A percentile compares a stretch with the other conserved stretches of the same genome.
phyloP scores from a whole-genome alignment of 805 yeast genomes.

The Zygoascus bituminiphila region DNA sequence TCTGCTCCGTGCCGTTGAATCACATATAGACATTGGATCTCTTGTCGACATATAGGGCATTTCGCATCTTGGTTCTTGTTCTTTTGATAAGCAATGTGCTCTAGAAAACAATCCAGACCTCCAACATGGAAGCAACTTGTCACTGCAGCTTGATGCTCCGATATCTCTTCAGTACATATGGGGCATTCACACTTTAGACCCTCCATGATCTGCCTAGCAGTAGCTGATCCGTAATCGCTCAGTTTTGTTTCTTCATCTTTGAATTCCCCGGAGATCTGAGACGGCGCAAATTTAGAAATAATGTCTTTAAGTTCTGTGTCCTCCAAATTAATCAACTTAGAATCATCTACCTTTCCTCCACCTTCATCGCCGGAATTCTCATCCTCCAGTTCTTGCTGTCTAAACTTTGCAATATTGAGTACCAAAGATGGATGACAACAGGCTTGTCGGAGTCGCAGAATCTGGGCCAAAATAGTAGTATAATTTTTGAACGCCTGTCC shows the following conservation, averaged over 20 bases:
- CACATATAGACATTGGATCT: constrained; percentile 45
- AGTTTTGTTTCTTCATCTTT: constrained; percentile 12
- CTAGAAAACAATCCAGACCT: constrained; percentile 64
- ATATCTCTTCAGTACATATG: constrained; percentile 66
- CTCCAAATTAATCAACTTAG: constrained; percentile 16
- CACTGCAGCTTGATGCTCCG: constrained; percentile 44
- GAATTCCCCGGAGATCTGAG: constrained; percentile 1
- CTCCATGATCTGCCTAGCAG: constrained; percentile 22
- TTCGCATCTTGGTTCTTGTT: constrained; percentile 37
- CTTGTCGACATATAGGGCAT: constrained; percentile 72
- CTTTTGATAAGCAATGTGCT: constrained; percentile 64
- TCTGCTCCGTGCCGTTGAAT: constrained; percentile 24
- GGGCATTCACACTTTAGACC: constrained; percentile 62
- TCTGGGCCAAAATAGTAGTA: constrained; percentile 73
- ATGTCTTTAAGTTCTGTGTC: constrained; percentile 20
- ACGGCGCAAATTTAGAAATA: constrained; percentile 13
- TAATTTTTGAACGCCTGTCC: constrained; percentile 69
- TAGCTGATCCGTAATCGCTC: constrained; percentile 19
- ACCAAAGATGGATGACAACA: constrained; percentile 79
- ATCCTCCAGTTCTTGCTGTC: constrained; percentile 10
- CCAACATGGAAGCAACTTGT: constrained; percentile 77
- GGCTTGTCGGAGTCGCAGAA: constrained; percentile 73
- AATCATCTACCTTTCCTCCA: background rate
- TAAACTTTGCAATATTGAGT: constrained; percentile 23
- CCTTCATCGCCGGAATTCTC: constrained; percentile 13